A percentile compares a stretch with the other conserved stretches of the same genome.
Evolutionary conservation across 768 basidiomycete species (phyloP).

Genomic region (Mycena haematopus): DNA sequence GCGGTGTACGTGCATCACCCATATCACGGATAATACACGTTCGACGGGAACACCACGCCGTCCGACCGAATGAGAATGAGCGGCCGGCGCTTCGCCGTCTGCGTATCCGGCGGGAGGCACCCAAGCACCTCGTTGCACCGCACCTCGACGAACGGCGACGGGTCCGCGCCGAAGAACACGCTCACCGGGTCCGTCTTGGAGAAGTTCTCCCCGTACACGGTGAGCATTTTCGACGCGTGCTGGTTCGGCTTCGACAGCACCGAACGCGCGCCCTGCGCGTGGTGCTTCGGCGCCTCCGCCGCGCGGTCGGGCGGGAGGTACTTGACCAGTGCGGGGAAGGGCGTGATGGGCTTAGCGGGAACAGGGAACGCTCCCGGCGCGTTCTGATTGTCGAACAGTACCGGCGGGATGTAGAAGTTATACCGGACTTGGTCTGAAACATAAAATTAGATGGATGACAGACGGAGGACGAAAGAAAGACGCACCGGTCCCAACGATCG

Average conservation of each 20-base stretch:
- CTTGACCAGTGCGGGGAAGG: conserved; percentile 87
- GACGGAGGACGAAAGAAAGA: conserved; percentile 22
- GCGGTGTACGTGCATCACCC: conserved; percentile 25
- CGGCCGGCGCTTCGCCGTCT: conserved; percentile 71
- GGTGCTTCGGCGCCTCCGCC: conserved; percentile 79
- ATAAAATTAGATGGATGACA: conserved; percentile 28
- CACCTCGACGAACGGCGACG: conserved; percentile 86
- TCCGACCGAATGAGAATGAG: conserved; percentile 84
- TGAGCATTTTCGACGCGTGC: conserved; percentile 80
- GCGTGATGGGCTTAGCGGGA: conserved; percentile 83
- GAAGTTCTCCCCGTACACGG: conserved; percentile 90
- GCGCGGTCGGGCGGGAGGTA: conserved; percentile 91
- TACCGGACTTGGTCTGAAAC: conserved; percentile 84
- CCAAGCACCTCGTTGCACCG: conserved; percentile 87
- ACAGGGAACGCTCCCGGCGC: conserved; percentile 79
- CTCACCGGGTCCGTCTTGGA: conserved; percentile 80
- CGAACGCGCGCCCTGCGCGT: conserved; percentile 68
- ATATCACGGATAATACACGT: conserved; percentile 76
- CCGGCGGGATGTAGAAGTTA: conserved; percentile 91
- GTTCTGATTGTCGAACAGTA: conserved; percentile 81
- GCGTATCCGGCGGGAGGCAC: conserved; percentile 78
- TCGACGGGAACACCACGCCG: conserved; percentile 88
- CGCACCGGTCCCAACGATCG: conserved; percentile 89
- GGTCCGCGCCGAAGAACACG: conserved; percentile 88
- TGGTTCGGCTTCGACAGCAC: conserved; percentile 80